Base-by-base conservation (phyloP, 192 early-diverging fungal species). In the Coemansia sp. region DNA sequence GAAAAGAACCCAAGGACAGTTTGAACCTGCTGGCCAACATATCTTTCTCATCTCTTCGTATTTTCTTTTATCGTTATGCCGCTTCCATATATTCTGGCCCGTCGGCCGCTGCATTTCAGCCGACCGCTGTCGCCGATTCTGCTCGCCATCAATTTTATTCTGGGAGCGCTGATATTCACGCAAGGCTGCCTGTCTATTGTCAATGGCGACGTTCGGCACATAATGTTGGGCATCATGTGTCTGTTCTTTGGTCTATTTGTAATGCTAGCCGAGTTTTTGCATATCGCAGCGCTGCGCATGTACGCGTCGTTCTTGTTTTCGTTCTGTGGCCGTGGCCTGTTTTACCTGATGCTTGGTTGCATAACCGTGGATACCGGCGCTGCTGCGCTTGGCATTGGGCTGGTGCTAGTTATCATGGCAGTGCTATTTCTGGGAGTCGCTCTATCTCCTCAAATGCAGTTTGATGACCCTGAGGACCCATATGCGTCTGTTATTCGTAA, bases 381-480 rank as follows among this genome's bases (percentile, higher is more conserved):
- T 15, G 65, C 66, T 0, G 56, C 47, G 58, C 65, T 69, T 7
- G 72, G 60, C 3, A 61, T 65, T n/a, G 72, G 58, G 2, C 5
- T 69, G 26, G 56, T 54, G 20, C 40, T 76, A 11, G 58, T 42
- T 0, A 38, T 69, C 0, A 17, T 48, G 8, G 66, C 48, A 8
- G 52, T 44, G 4, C 15, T 51, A 28, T 60, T 61, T 42, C 31
- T 76, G 11, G 58, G 44, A 0, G 36, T 68, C 20, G 40, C 66
- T 10, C 41, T 65, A 18, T 45, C 21, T 16, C 34, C 54, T 28
- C 23, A 37, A 4, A 46, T 63, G 23, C 20, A 21, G 28, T 74
- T 56, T 42, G 71, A 74, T 40, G 71, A 74, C 12, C 71, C 71
- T 8, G 56, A 61, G n/a, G 71, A 74, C 51, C 64, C 55, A 11